A percentile compares a stretch with the other conserved stretches of the same genome.
Conservation (phyloP, 306 rosid genomes). For the Geum urbanum region DNA sequence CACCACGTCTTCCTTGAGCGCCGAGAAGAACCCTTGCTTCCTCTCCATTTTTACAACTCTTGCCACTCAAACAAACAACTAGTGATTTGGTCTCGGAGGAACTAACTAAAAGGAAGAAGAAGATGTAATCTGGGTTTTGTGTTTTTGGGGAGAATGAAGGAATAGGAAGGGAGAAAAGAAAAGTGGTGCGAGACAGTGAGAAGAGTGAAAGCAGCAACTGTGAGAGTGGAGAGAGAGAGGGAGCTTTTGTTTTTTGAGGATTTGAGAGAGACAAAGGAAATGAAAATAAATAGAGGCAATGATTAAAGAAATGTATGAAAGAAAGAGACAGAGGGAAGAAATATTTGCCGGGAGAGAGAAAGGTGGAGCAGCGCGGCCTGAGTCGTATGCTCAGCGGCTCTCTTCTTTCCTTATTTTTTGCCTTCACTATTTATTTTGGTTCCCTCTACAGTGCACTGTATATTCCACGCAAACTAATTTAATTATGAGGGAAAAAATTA, state of each 20-base stretch:
- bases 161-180: background rate
- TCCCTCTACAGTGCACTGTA: no score
- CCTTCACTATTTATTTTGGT: background rate
- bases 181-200: slow-evolving; percentile 25
- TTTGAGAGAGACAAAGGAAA: background rate
- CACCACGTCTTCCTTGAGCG: slow-evolving; percentile 76
- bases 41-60: slow-evolving; percentile 56
- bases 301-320: background rate
- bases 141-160: background rate
- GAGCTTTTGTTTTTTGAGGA: slow-evolving; percentile 13
- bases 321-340: background rate
- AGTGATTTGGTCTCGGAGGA: background rate
- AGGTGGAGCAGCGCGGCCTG: background rate
- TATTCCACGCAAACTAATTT: background rate
- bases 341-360: slow-evolving; percentile 7
- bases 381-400: slow-evolving; percentile 1
- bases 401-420: slow-evolving; percentile 10
- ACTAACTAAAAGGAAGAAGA: background rate
- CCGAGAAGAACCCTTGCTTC: slow-evolving; percentile 82
- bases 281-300: background rate
- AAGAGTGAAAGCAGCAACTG: slow-evolving; percentile 1
- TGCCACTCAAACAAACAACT: background rate
- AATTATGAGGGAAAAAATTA: background rate
- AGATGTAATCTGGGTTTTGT: background rate
- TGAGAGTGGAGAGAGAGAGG: background rate